Evolutionary conservation across 2,329 filamentous ascomycete species (phyloP), one percentile per base, ranked within the genome.

Genomic region (Gnomoniopsis sp.): DNA sequence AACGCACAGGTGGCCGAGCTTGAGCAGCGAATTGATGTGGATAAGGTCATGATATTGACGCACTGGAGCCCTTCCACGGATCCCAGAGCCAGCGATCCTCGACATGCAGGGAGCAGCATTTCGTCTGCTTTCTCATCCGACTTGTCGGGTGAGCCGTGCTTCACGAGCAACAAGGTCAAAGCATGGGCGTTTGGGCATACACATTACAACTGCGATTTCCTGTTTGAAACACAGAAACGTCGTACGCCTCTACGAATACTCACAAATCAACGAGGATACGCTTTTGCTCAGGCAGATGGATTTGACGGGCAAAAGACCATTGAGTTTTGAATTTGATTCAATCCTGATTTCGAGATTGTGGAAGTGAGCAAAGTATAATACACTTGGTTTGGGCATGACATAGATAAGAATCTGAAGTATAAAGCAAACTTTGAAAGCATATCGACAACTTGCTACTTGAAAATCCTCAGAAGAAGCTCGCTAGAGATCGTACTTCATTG

Each of bases 111-210:
- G 19, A 62, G 68, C 1, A 57, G 59, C 41, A 56, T 69, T 10
- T 11, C 54, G 11, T 56, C 53, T 17, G 75, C 68, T 4, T 79
- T 81, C 61, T 67, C 69, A 0, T 78, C 75, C 0, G 74, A 80
- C 57, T 58, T 80, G 36, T 65, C 65, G 0, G 26, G 30, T 0
- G 67, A 77, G 59, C 2, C 4, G 3, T 78, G 74, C 62, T 80
- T 72, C 65, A 64, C 6, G 1, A 71, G 63, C 30, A 23, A 21
- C 0, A 65, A 58, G 2, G 75, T 79, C 19, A 74, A 68, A 64
- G 33, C 77, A 0, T 82, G 77, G 78, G 77, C 71, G 0, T 81
- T 80, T 67, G 77, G 78, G 0, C 78, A 81, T 60, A 81, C 78
- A 12, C 77, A 80, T 62, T 78, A 70, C 62, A 79, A 77, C 58